Evolutionary conservation across 768 basidiomycete species (phyloP), one percentile per base, ranked within the genome.

Genomic region (Coprinopsis cinerea): DNA sequence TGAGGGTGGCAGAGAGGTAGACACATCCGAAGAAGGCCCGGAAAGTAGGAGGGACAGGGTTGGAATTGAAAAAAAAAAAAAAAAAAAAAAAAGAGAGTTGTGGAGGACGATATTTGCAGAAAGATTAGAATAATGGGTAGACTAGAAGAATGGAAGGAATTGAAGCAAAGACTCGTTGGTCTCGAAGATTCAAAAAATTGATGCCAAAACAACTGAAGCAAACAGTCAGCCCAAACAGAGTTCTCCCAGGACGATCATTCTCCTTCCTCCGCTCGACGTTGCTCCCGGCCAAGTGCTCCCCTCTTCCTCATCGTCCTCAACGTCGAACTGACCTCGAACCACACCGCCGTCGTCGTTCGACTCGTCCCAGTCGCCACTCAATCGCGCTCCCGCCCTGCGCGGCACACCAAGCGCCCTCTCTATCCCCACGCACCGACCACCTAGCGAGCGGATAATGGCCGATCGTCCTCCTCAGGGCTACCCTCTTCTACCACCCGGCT

Each of bases 391-490:
- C 54, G 49, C 52, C 55, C 51, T 55, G 55, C 59, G 60, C 60
- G 59, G 58, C 58, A 49, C 47, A 36, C 50, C 56, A 61, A 61
- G 62, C 63, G 36, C 62, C 61, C 61, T 50, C 58, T 60, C 55
- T 55, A 61, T 48, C 55, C 55, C 49, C 47, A 51, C 60, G 54
- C 56, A 47, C 51, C 56, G 25, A 50, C 39, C 43, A 20, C 49
- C 46, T 40, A 44, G 23, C 37, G 48, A 52, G 54, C 64, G 67
- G 67, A 70, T 68, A 63, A 82, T 82, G 82, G 79, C 82, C 62
- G 81, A 84, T 77, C 79, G 76, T 64, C 61, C 72, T 45, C 61
- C 72, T 59, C 73, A 71, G 65, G 24, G 17, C 10, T 82, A 80
- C 63, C 54, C 70, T 57, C 78, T 82, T 75, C 64, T 83, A 75